These are phyloP conservation scores for Colletotrichum agaves DNA, from an alignment of 2,329 filamentous ascomycete genomes.

Conservation along the genomic window DNA sequence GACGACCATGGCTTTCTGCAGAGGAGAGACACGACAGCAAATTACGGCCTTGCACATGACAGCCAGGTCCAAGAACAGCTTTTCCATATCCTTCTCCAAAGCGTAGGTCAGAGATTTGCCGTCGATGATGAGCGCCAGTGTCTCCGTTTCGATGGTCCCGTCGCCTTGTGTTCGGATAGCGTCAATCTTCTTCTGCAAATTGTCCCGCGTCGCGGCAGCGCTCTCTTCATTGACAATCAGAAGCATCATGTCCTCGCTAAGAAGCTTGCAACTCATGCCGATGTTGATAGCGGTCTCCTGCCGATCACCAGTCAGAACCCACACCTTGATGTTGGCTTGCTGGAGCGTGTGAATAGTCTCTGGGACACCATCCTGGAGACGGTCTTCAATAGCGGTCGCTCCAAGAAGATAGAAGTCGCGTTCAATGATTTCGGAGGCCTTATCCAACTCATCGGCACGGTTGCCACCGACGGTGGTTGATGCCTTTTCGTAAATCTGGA, in stretches of 20 bases:
- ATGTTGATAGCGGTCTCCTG: slow-evolving; percentile 99
- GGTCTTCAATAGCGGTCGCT: slow-evolving; percentile 97
- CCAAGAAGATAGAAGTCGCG: slow-evolving; percentile 91
- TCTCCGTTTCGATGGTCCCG: slow-evolving; percentile 81
- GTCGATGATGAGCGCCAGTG: slow-evolving; percentile 92
- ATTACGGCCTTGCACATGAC: slow-evolving; percentile 99
- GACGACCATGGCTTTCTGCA: slow-evolving; percentile 97
- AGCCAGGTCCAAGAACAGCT: slow-evolving; percentile 90
- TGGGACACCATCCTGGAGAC: slow-evolving; percentile 94
- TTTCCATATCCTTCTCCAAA: slow-evolving; percentile 92
- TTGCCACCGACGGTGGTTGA: slow-evolving; percentile 91
- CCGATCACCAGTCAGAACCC: slow-evolving; percentile 96
- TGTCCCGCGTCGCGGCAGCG: slow-evolving; percentile 82
- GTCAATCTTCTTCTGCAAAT: slow-evolving; percentile 91
- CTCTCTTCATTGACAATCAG: slow-evolving; percentile 95
- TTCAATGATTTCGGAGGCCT: slow-evolving; percentile 95
- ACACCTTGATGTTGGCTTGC: slow-evolving; percentile 97
- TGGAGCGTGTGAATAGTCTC: slow-evolving; percentile 98
- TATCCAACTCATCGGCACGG: slow-evolving; percentile 93
- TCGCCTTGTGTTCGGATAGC: slow-evolving; percentile 87
- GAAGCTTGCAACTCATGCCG: slow-evolving; percentile 98
- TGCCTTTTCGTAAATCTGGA: slow-evolving; percentile 85
- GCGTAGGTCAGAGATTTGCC: slow-evolving; percentile 95
- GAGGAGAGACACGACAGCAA: slow-evolving; percentile 94
- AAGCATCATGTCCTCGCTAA: slow-evolving; percentile 98